Conservation (phyloP, 169 alveolate species). For the Plasmodium adleri region DNA sequence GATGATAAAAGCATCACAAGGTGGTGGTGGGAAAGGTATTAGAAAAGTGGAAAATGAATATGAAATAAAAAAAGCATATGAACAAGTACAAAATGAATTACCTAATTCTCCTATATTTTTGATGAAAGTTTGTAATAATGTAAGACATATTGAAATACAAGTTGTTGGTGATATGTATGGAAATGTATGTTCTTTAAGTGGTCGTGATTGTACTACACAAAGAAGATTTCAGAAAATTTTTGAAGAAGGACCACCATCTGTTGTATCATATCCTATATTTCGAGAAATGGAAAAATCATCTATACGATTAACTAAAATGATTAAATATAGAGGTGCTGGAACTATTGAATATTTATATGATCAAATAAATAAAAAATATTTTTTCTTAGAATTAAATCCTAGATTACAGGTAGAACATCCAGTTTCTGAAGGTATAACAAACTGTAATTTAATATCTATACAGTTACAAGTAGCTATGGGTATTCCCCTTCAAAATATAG, state of each 20-base stretch:
- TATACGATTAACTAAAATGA: constrained; percentile 89
- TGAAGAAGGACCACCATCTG: constrained; percentile 93
- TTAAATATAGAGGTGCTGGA: constrained; percentile 93
- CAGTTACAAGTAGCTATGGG: constrained; percentile 92
- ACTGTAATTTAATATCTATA: constrained; percentile 88
- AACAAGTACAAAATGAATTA: constrained; percentile 84
- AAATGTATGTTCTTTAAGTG: constrained; percentile 90
- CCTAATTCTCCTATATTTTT: constrained; percentile 86
- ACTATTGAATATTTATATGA: constrained; percentile 95
- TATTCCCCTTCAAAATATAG: constrained; percentile 86
- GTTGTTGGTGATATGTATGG: constrained; percentile 93
- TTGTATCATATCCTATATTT: constrained; percentile 87
- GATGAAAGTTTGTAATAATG: constrained; percentile 85
- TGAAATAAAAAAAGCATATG: constrained; percentile 82
- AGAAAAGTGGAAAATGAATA: constrained; percentile 84
- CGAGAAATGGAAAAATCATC: constrained; percentile 92
- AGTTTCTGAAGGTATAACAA: constrained; percentile 94
- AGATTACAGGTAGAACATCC: constrained; percentile 95
- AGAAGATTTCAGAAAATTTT: constrained; percentile 94
- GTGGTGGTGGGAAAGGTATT: constrained; percentile 98
- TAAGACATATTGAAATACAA: constrained; percentile 93
- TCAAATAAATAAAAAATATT: constrained; percentile 84
- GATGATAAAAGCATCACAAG: constrained; percentile 96
- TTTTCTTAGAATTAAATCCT: constrained; percentile 92
- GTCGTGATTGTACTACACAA: constrained; percentile 95